Conservation (phyloP, 2,329 filamentous ascomycete species). For the Hypoxylon sp. region DNA sequence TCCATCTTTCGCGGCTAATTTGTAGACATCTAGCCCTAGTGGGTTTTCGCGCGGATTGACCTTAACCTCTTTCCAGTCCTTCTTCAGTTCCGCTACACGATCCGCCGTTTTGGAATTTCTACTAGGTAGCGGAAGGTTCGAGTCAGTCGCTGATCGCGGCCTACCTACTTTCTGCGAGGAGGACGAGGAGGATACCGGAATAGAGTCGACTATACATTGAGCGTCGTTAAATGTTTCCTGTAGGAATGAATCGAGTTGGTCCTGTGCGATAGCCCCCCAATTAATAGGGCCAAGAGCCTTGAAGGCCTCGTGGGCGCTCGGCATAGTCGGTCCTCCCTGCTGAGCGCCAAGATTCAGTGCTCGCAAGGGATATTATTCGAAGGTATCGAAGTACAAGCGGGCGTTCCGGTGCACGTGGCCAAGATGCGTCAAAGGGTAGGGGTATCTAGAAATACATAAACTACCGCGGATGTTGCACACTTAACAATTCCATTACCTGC, state of each 20-base stretch:
- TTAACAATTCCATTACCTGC: conserved; percentile 29
- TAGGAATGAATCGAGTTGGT: conserved; percentile 69
- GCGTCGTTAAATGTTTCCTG: conserved; percentile 74
- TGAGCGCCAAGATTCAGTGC: neutral
- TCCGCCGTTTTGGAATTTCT: conserved; percentile 64
- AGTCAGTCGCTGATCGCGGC: conserved; percentile 70
- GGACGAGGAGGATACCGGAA: conserved; percentile 70
- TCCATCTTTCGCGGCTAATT: conserved; percentile 82
- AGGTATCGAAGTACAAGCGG: conserved; percentile 18
- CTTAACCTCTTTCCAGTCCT: conserved; percentile 90
- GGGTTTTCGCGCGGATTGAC: conserved; percentile 80
- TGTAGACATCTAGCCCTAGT: conserved; percentile 82
- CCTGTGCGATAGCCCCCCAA: conserved; percentile 60
- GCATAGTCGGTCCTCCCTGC: conserved; percentile 37
- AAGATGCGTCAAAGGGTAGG: conserved; percentile 1
- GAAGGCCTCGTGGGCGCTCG: conserved; percentile 63
- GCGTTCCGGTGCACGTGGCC: conserved; percentile 2
- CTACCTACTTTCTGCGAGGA: conserved; percentile 61
- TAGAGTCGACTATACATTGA: conserved; percentile 81
- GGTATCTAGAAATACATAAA: conserved; percentile 13
- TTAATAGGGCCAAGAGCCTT: conserved; percentile 67
- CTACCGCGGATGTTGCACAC: conserved; percentile 3
- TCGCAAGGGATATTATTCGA: conserved; percentile 1
- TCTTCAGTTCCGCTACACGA: conserved; percentile 74
- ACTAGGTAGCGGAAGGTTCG: conserved; percentile 64